These are phyloP conservation scores for Cinchona pubescens DNA, from an alignment of 257 asterid species.

Conservation along the genomic window DNA sequence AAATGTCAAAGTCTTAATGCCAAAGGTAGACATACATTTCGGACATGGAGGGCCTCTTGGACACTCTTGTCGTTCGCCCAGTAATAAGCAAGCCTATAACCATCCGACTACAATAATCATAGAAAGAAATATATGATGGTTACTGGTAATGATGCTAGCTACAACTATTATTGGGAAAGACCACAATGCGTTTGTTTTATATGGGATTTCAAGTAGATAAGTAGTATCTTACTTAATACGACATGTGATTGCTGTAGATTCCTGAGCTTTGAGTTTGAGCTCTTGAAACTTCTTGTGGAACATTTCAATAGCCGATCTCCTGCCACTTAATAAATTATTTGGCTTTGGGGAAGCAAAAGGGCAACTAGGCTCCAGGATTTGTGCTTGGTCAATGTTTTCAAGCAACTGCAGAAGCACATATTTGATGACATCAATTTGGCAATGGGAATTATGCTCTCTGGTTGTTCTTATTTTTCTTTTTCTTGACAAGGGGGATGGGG, in stretches of 20 bases:
- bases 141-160: not conserved
- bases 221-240: slow-evolving; percentile 22
- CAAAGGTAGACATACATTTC: slow-evolving; percentile 25
- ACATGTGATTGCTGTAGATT: slow-evolving; percentile 5
- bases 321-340: not conserved
- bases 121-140: not conserved
- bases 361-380: slow-evolving; percentile 25
- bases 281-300: not conserved
- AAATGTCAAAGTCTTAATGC: not conserved
- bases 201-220: not conserved
- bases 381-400: not conserved
- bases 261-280: slow-evolving; percentile 8
- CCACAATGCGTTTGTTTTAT: not conserved
- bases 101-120: slow-evolving; percentile 18
- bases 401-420: slow-evolving; percentile 19
- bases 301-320: slow-evolving; percentile 15
- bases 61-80: slow-evolving; percentile 35
- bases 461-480: not conserved
- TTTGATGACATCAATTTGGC: not conserved
- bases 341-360: slow-evolving; percentile 10
- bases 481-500: not conserved
- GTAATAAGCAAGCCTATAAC: slow-evolving; percentile 15
- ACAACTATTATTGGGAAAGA: not conserved
- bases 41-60: slow-evolving; percentile 35
- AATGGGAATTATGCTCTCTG: not conserved